Evolutionary conservation across 306 rosid species (phyloP).

Genomic region (Begonia loranthoides): DNA sequence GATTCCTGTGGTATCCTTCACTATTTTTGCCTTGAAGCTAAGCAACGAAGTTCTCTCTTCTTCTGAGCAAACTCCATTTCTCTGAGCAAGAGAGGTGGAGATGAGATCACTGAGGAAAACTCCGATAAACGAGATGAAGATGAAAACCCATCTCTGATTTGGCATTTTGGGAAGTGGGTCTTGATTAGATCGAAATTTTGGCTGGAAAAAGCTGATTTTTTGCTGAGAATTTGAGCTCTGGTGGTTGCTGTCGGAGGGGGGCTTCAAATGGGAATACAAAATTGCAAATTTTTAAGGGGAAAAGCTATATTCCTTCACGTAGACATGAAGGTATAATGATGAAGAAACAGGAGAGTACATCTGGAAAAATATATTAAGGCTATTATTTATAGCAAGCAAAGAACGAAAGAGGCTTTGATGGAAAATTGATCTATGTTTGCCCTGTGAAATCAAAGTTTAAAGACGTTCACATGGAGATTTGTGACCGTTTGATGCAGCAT

Average conservation of each 20-base stretch:
- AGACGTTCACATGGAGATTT: conserved; percentile 66
- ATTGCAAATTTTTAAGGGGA: conserved; percentile 8
- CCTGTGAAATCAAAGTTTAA: conserved; percentile 19
- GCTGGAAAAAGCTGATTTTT: conserved; percentile 13
- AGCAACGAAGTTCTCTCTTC: conserved; percentile 80
- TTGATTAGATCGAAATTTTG: conserved; percentile 17
- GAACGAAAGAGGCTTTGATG: background rate
- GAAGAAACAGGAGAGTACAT: conserved; percentile 20
- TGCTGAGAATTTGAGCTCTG: conserved; percentile 24
- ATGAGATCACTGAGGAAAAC: conserved; percentile 3
- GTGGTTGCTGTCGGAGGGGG: background rate
- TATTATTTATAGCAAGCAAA: conserved; percentile 41
- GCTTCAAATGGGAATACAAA: conserved; percentile 14
- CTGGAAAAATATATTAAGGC: conserved; percentile 6
- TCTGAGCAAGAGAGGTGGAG: conserved; percentile 21
- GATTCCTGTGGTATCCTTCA: conserved; percentile 56
- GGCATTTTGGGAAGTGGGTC: conserved; percentile 55
- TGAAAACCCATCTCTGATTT: conserved; percentile 33
- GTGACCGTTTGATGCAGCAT: conserved; percentile 82
- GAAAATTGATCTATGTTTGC: conserved; percentile 1
- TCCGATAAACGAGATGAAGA: conserved; percentile 13
- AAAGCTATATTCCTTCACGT: conserved; percentile 50
- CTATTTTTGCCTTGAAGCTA: conserved; percentile 57
- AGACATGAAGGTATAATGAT: conserved; percentile 65
- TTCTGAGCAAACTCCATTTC: conserved; percentile 44